Conservation (phyloP, 306 rosid genomes). For the Cucumis sativus region DNA sequence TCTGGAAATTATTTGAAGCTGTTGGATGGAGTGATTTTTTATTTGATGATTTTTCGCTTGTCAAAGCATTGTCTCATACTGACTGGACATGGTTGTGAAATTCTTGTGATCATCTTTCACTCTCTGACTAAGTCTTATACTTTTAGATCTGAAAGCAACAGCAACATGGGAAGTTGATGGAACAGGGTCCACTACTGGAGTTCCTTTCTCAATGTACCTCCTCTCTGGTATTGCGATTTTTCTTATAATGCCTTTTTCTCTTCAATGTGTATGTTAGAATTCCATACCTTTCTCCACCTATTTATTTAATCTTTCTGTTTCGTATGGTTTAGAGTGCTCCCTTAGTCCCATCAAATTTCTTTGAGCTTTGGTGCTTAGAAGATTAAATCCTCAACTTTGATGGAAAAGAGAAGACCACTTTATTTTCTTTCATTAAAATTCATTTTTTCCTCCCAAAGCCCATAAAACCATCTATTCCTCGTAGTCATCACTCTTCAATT, state of each 20-base stretch:
- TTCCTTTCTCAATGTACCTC: conserved; percentile 88
- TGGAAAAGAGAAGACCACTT: background rate
- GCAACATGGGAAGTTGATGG: conserved; percentile 97
- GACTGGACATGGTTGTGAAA: background rate
- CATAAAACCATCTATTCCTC: background rate
- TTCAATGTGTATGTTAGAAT: background rate
- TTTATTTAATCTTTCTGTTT: background rate
- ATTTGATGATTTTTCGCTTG: background rate
- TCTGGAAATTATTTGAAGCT: background rate
- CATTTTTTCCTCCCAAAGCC: background rate
- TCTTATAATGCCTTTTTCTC: background rate
- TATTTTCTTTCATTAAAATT: background rate
- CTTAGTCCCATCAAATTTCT: background rate
- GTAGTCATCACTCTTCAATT: background rate
- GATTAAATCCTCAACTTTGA: background rate
- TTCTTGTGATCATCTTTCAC: background rate
- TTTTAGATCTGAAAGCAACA: conserved; percentile 64
- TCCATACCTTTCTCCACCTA: background rate
- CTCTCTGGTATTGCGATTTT: conserved; percentile 47
- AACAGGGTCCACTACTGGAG: conserved; percentile 46
- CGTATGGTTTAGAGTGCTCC: background rate
- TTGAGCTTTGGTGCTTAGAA: background rate
- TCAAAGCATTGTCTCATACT: background rate
- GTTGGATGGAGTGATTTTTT: background rate
- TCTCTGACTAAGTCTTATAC: conserved; percentile 10